phyloP scores from a whole-genome alignment of 2,329 filamentous ascomycete genomes.

The Talaromyces sp. region DNA sequence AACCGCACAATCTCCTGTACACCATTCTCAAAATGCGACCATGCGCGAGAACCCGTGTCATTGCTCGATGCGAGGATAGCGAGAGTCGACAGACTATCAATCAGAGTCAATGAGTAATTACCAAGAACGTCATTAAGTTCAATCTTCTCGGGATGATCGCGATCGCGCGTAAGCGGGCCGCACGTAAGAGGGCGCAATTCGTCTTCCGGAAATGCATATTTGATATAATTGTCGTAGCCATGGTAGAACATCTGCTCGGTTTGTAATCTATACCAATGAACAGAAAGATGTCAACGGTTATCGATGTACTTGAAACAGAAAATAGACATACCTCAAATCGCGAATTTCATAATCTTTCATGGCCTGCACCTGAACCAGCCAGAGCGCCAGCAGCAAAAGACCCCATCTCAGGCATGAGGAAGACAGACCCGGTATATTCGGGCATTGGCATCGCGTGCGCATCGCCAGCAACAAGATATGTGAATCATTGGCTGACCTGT shows the following conservation, averaged over 20 bases:
- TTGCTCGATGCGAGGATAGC: conserved; percentile 76
- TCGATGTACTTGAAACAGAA: not conserved
- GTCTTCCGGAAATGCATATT: conserved; percentile 90
- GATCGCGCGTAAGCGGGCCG: conserved; percentile 77
- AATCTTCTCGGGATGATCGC: conserved; percentile 71
- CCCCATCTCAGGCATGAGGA: conserved; percentile 34
- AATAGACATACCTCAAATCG: conserved; percentile 13
- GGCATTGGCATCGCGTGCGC: conserved; percentile 41
- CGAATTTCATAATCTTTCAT: conserved; percentile 15
- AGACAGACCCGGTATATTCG: conserved; percentile 33
- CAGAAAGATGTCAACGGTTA: not conserved
- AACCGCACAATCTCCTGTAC: conserved; percentile 71
- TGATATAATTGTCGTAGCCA: conserved; percentile 93
- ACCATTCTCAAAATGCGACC: conserved; percentile 75
- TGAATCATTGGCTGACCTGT: conserved; percentile 14
- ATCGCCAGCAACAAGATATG: conserved; percentile 32
- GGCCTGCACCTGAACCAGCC: conserved; percentile 26
- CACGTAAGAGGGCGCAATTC: conserved; percentile 88
- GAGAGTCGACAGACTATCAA: conserved; percentile 91
- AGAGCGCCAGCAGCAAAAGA: conserved; percentile 31
- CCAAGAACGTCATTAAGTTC: conserved; percentile 93
- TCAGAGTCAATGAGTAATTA: conserved; percentile 92
- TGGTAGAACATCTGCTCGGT: conserved; percentile 83
- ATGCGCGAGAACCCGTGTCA: conserved; percentile 58
- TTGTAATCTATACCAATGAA: conserved; percentile 29